Evolutionary conservation across 345 rosid species (phyloP), one percentile per base, ranked within the genome.

Genomic region (Adansonia digitata): DNA sequence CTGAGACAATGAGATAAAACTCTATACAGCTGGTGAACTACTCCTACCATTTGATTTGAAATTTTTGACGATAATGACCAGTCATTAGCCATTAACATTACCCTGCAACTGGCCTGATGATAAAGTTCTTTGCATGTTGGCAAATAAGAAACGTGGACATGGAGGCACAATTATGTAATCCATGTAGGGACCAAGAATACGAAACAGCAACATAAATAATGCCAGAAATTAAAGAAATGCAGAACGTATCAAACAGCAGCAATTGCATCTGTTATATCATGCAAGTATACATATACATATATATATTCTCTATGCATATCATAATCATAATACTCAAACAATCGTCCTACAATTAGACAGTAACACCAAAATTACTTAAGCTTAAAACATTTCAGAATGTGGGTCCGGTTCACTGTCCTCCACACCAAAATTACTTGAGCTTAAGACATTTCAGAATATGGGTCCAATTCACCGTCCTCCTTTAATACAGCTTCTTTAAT

Each of bases 401-500:
- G n/a, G n/a, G n/a, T n/a, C n/a, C n/a, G n/a, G n/a, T n/a, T n/a
- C n/a, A n/a, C n/a, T n/a, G n/a, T n/a, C n/a, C n/a, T n/a, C n/a
- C n/a, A n/a, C n/a, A n/a, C n/a, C n/a, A n/a, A n/a, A n/a, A n/a
- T n/a, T n/a, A n/a, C n/a, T n/a, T n/a, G n/a, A n/a, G n/a, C n/a
- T n/a, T n/a, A n/a, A n/a, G n/a, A n/a, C n/a, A n/a, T n/a, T n/a
- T n/a, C n/a, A n/a, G n/a, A n/a, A n/a, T n/a, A n/a, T n/a, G 73
- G 68, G 76, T 82, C 86, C 84, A 70, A 22, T 63, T 80, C 93
- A 73, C 83, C 78, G 43, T 88, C 91, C 74, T 94, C 95, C 86
- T 67, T 69, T 9, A 84, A 73, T 57, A 79, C 92, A 15, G 76
- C 88, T 70, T 89, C 94, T 81, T 92, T 94, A 82, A 94, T 87